Base-by-base conservation (phyloP, 2,329 filamentous ascomycete genomes). In the Fusarium acutatum region DNA sequence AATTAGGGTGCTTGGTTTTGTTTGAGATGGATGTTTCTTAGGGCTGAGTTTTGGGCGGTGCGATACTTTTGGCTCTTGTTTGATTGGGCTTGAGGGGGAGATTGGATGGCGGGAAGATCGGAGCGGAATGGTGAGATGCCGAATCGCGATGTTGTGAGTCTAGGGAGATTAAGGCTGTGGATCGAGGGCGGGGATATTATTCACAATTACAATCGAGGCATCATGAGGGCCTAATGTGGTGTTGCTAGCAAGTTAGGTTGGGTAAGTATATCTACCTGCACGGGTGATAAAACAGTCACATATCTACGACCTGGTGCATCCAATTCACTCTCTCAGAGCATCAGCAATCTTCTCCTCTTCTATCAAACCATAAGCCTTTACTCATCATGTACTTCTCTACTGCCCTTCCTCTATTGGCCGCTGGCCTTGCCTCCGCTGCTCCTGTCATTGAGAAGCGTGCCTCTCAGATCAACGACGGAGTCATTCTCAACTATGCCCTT, bases 401-500 rank as follows among this genome's bases (percentile, higher is more conserved):
- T 22, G 46, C 63, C 18, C 30, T 74, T 35, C 50, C 53, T 17
- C 43, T 74, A 22, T 53, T 49, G 60, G 72, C 72, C 20, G 68
- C 68, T 32, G 56, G 72, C 49, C 57, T 74, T 3, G 71, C 46
- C 28, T 71, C 72, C 8, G 72, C 72, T 15, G 72, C 72, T 7
- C 72, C 72, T 11, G 40, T 61, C 4, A 37, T 74, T 0, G 35
- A 67, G 59, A 75, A 75, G 65, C 67, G 74, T 9, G 74, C 67
- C 7, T 44, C 59, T 6, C 18, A 30, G 7, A 22, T 76, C 50
- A 74, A 75, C 54, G 75, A 77, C 18, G 64, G 64, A 50, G 76
- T 79, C 57, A 86, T 86, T 58, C 81, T 86, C 60, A 84, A 85
- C 80, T 87, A 86, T 58, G 85, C 85, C 26, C 79, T 87, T 28